These are phyloP conservation scores for Aureobasidium sp. DNA, from an alignment of 2,329 filamentous ascomycete species.

Conservation along the genomic window DNA sequence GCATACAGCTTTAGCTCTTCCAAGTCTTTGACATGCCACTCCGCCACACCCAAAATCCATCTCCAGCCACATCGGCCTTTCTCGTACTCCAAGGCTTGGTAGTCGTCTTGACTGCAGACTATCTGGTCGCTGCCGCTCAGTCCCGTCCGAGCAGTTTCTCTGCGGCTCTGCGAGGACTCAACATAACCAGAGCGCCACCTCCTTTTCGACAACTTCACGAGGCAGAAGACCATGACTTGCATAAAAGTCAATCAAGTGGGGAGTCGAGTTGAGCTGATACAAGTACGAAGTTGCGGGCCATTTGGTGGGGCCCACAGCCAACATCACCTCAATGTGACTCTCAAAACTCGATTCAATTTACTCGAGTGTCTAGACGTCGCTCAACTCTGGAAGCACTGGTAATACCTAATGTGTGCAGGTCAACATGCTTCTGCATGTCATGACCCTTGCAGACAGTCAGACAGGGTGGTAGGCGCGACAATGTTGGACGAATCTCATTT, in stretches of 20 bases:
- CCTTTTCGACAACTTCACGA: not conserved
- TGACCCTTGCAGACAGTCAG: not conserved
- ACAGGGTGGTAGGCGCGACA: not conserved
- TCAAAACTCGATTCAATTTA: not conserved
- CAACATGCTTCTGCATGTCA: not conserved
- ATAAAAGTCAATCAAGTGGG: not conserved
- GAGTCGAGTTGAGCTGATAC: not conserved
- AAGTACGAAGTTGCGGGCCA: not conserved
- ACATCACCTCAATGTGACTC: not conserved
- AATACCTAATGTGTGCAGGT: not conserved
- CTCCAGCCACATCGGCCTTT: conserved; percentile 26
- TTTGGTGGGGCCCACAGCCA: not conserved
- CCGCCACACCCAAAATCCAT: conserved; percentile 25
- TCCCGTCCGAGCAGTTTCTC: conserved; percentile 10
- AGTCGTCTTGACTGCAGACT: conserved; percentile 23
- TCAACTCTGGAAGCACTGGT: not conserved
- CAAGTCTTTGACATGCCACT: conserved; percentile 16
- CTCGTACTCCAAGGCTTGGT: conserved; percentile 29
- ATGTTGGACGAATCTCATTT: not conserved
- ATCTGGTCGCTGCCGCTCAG: not conserved
- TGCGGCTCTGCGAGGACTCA: not conserved
- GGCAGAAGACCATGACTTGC: not conserved
- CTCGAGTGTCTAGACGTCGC: not conserved
- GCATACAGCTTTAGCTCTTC: not conserved
- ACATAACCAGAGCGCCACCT: not conserved